A percentile compares a stretch with the other conserved stretches of the same genome.
These are phyloP conservation scores for Xylaria sp. DNA, from an alignment of 2,329 filamentous ascomycete genomes.

Conservation along the genomic window DNA sequence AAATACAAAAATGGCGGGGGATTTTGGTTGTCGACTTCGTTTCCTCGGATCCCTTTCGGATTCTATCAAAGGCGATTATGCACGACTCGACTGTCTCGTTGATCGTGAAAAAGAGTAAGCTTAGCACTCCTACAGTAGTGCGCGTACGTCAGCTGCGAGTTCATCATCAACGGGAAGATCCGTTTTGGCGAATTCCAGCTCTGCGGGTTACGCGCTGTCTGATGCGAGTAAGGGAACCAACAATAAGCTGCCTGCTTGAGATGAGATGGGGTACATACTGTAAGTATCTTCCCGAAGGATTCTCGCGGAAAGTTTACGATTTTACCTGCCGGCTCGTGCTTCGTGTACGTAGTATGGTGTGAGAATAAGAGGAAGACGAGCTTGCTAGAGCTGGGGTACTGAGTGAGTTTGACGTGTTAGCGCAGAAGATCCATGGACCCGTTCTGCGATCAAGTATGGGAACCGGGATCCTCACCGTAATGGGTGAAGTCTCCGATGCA, in stretches of 20 bases:
- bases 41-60: conserved; percentile 5
- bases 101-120: conserved; percentile 31
- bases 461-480: conserved; percentile 32
- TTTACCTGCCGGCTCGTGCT: conserved; percentile 30
- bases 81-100: conserved; percentile 34
- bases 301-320: conserved; percentile 17
- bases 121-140: conserved; percentile 17
- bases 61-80: conserved; percentile 25
- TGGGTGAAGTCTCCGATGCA: conserved; percentile 39
- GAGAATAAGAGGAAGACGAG: conserved; percentile 1
- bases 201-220: background rate
- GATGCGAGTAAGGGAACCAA: conserved; percentile 6
- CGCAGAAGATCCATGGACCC: conserved; percentile 34
- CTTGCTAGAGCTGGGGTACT: conserved; percentile 22
- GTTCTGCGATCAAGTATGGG: conserved; percentile 25
- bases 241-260: background rate
- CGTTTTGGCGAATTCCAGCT: conserved; percentile 25
- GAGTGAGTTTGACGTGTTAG: conserved; percentile 34
- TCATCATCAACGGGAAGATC: conserved; percentile 35
- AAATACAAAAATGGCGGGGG: conserved; percentile 10
- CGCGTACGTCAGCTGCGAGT: conserved; percentile 30
- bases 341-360: background rate
- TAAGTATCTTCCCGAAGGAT: conserved; percentile 3
- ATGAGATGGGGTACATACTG: background rate
- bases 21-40: conserved; percentile 13